These are phyloP conservation scores for Mycena crocata DNA, from an alignment of 768 basidiomycete species.

Conservation along the genomic window DNA sequence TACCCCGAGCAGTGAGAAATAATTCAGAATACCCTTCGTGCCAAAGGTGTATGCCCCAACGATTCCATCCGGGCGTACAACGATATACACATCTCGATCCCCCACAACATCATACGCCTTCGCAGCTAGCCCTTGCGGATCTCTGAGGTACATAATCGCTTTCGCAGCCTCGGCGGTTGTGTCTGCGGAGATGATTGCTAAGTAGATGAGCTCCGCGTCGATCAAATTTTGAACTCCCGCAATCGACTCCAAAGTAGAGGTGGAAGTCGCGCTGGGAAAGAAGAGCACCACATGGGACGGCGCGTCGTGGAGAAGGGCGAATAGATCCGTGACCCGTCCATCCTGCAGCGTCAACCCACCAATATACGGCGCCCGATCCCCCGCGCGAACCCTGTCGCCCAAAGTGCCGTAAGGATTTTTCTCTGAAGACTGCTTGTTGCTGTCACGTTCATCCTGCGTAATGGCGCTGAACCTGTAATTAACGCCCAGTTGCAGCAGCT, in stretches of 20 bases:
- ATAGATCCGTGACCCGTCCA: not conserved
- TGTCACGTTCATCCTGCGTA: not conserved
- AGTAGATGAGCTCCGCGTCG: not conserved
- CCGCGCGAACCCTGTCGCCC: conserved; percentile 8
- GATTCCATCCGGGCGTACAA: conserved; percentile 19
- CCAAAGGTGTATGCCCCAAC: conserved; percentile 20
- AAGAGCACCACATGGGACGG: not conserved
- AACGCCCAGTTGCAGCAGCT: conserved; percentile 21
- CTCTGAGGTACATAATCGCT: not conserved
- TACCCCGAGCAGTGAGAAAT: conserved; percentile 8
- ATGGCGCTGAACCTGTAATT: conserved; percentile 21
- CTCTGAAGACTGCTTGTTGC: not conserved
- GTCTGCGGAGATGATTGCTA: not conserved
- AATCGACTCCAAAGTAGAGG: not conserved
- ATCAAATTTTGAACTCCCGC: not conserved
- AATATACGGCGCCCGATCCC: conserved; percentile 7
- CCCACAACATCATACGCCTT: conserved; percentile 1
- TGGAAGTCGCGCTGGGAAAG: not conserved
- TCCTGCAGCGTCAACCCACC: not conserved
- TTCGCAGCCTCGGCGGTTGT: not conserved
- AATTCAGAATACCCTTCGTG: not conserved
- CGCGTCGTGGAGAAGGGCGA: not conserved
- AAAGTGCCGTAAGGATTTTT: conserved; percentile 13
- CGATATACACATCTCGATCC: not conserved
- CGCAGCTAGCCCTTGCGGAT: not conserved